Conservation (phyloP, 2,329 filamentous ascomycete species). For the Arthrinium puccinioides region DNA sequence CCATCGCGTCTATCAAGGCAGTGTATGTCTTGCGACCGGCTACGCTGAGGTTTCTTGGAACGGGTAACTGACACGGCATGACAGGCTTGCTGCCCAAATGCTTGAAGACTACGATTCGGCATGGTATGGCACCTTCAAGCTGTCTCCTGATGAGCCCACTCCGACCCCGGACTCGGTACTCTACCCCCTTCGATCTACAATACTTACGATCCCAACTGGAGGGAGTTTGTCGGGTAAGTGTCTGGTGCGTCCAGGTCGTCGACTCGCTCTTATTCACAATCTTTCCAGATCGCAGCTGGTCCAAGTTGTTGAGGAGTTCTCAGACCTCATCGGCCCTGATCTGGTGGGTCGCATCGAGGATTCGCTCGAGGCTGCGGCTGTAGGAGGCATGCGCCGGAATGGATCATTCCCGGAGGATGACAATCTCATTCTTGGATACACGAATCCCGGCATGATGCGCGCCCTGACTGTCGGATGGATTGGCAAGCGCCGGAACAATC, state of each 20-base stretch:
- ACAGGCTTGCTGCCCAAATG: slow-evolving; percentile 25
- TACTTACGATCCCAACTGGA: slow-evolving; percentile 27
- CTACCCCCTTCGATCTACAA: slow-evolving; percentile 25
- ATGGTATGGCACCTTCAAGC: slow-evolving; percentile 33
- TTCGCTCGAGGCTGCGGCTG: slow-evolving; percentile 25
- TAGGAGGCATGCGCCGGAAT: slow-evolving; percentile 32
- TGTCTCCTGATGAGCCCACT: slow-evolving; percentile 30
- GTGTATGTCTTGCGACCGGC: slow-evolving; percentile 15
- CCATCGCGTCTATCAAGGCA: slow-evolving; percentile 25
- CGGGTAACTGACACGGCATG: not conserved
- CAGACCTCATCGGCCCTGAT: slow-evolving; percentile 19
- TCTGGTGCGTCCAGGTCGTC: not conserved
- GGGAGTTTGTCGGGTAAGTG: slow-evolving; percentile 26
- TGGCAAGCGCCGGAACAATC: slow-evolving; percentile 28
- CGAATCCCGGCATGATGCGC: slow-evolving; percentile 34
- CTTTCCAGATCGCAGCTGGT: slow-evolving; percentile 22
- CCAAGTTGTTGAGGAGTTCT: slow-evolving; percentile 27
- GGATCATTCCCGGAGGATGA: slow-evolving; percentile 29
- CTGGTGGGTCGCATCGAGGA: slow-evolving; percentile 28
- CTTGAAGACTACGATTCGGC: slow-evolving; percentile 27
- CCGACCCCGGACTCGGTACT: slow-evolving; percentile 24
- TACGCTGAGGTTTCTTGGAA: not conserved
- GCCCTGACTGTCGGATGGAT: slow-evolving; percentile 31
- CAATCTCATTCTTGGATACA: slow-evolving; percentile 30
- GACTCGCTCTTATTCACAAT: too few relatives aligned